phyloP scores from a whole-genome alignment of 306 rosid genomes.

The Vicia faba region DNA sequence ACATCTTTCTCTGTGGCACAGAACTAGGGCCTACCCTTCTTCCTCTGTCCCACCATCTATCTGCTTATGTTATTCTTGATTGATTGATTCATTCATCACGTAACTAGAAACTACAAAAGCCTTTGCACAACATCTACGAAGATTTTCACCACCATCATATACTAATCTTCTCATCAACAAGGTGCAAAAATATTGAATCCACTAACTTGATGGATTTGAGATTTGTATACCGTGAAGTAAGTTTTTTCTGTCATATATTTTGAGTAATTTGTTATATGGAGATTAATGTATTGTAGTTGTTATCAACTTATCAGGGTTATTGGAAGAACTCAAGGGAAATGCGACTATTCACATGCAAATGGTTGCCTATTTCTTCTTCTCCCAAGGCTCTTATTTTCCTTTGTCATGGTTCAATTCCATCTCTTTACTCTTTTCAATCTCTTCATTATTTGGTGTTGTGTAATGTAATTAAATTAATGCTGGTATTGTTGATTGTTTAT shows the following conservation, averaged over 20 bases:
- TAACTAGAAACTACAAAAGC: background rate
- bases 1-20: slow-evolving; percentile 7
- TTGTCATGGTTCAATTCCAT: slow-evolving; percentile 61
- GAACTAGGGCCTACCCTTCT: background rate
- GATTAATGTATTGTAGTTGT: background rate
- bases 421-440: background rate
- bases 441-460: background rate
- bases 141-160: background rate
- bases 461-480: background rate
- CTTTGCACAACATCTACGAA: background rate
- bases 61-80: background rate
- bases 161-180: background rate
- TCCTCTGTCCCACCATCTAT: background rate
- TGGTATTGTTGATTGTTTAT: background rate
- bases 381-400: slow-evolving; percentile 82
- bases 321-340: slow-evolving; percentile 68
- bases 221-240: slow-evolving; percentile 55
- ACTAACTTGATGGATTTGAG: slow-evolving; percentile 40
- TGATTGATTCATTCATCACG: background rate
- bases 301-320: slow-evolving; percentile 49
- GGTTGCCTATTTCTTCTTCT: slow-evolving; percentile 66
- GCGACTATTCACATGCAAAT: slow-evolving; percentile 73
- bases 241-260: background rate
- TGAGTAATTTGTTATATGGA: background rate
- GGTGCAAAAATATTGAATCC: background rate